phyloP scores from a whole-genome alignment of 371 early-diverging fungal genomes.

The Polyrhizophydium stewartii region DNA sequence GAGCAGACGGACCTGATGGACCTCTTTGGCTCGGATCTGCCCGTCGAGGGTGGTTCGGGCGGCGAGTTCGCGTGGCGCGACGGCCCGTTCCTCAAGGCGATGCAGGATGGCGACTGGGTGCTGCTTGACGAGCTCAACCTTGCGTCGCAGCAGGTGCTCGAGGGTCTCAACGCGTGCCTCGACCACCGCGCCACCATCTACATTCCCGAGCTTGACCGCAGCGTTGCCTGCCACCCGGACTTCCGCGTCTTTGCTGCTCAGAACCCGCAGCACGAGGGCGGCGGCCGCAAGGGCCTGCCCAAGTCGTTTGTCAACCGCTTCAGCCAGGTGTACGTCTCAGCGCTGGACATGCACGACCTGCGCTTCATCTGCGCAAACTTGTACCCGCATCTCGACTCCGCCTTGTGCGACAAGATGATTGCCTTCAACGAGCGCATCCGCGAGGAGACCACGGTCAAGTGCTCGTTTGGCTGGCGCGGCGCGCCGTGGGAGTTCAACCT shows the following conservation, averaged over 20 bases:
- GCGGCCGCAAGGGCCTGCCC: slow-evolving; percentile 98
- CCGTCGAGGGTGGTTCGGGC: slow-evolving; percentile 71
- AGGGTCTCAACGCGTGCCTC: slow-evolving; percentile 98
- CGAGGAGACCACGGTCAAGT: slow-evolving; percentile 72
- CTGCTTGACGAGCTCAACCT: slow-evolving; percentile 99
- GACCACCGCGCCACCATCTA: slow-evolving; percentile 97
- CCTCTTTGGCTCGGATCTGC: slow-evolving; percentile 97
- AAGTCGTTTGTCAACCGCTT: slow-evolving; percentile 98
- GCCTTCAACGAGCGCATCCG: slow-evolving; percentile 85
- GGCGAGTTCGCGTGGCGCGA: slow-evolving; percentile 96
- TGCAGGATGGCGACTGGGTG: slow-evolving; percentile 97
- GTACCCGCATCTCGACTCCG: slow-evolving; percentile 57
- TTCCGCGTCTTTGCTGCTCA: slow-evolving; percentile 99
- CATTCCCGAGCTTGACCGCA: slow-evolving; percentile 89
- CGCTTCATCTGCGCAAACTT: slow-evolving; percentile 67
- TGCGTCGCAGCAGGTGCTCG: slow-evolving; percentile 98
- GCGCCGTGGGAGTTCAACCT: slow-evolving; percentile 98
- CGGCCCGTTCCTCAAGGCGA: slow-evolving; percentile 94
- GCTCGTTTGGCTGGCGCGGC: slow-evolving; percentile 80
- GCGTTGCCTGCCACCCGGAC: slow-evolving; percentile 72
- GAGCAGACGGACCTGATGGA: slow-evolving; percentile 99
- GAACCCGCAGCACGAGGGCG: slow-evolving; percentile 96
- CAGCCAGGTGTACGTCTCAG: slow-evolving; percentile 90
- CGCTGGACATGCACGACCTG: slow-evolving; percentile 72
- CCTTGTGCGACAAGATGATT: slow-evolving; percentile 65